Evolutionary conservation across 345 rosid genomes (phyloP), one percentile per base, ranked within the genome.

Genomic region (Melaleuca quinquenervia): DNA sequence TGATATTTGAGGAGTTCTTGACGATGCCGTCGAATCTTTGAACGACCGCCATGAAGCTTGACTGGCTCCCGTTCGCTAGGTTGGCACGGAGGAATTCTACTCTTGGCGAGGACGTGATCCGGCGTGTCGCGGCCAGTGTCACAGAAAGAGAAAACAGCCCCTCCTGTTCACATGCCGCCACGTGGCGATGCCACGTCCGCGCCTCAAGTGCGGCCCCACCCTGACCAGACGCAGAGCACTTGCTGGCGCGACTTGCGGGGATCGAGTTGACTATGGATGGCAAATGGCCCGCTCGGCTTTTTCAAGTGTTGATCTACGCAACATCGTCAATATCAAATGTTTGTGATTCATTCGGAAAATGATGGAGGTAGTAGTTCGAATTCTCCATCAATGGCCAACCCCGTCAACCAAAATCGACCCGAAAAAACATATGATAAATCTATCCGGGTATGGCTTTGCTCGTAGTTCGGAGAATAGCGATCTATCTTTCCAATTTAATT

Each of bases 61-160:
- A 13, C n/a, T 49, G 84, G 78, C 45, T 18, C 44, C 12, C 12
- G 45, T 64, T 3, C 1, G 45, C 1, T 16, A 24, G 48, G 48
- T 8, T 70, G 3, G 3, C 3, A 4, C 48, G 5, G 18, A 32
- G 6, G 5, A 5, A 1, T 52, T 1, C 48, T 18, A 1, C 14
- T 1, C 48, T 18, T 18, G 48, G 48, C 80, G 48, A 18, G 78
- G 80, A 70, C 21, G 80, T 20, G 24, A 6, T 18, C 80, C 26
- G 62, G 62, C 7, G 26, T 20, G 48, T 11, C 48, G 3, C 80
- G 80, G 26, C 48, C 26, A 5, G 26, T 11, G 80, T 70, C 48
- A 5, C 48, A 29, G 16, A 29, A 52, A 51, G 12, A 50, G 15
- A 7, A 3, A 41, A 41, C 2, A 41, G 41, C 21, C 7, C 10